Base-by-base conservation (phyloP, 2,329 filamentous ascomycete genomes). In the Eutypella sp. region DNA sequence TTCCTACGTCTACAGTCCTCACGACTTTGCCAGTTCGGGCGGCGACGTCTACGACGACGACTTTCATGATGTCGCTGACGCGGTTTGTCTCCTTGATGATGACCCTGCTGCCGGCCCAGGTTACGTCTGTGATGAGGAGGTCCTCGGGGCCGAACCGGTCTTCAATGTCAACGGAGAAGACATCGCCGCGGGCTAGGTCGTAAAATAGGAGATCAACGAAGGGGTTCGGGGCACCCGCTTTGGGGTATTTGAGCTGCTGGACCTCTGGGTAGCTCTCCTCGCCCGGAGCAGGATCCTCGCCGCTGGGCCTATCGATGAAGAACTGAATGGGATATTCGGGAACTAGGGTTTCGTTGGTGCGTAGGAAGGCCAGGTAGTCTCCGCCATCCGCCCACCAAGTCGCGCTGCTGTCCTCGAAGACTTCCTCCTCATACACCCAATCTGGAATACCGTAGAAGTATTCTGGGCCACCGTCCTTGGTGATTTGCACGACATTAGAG, bases 321-420 rank as follows among this genome's bases (percentile, higher is more conserved):
- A 95, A 99, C 59, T 97, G 87, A 8, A 99, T 80, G 1, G 92
- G 90, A 57, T 89, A 99, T 53, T 91, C 89, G 0, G 92, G 91
- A 1, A 99, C 93, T 20, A 80, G 78, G 0, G 90, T 90, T 69
- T 99, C 95, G 63, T 99, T 93, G 5, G 93, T 99, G 24, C 90
- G 84, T 49, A 99, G 72, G 65, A 96, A 99, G 19, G 93, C 89
- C 47, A 99, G 70, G 62, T 87, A 95, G 57, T 89, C 85, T 42
- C 91, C 93, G 63, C 95, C 89, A 29, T 84, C 78, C 27, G 89
- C 92, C 91, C 91, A 99, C 93, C 95, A 99, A 1, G 91, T 95
- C 5, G 88, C 92, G 50, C 81, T 89, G 56, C 88, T 87, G 2
- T 80, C 85, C 13, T 73, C 67, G 51, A 97, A 88, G 3, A 95